A percentile compares a stretch with the other conserved stretches of the same genome.
phyloP scores from a whole-genome alignment of 192 early-diverging fungal species.

The Haplosporangium gracile region DNA sequence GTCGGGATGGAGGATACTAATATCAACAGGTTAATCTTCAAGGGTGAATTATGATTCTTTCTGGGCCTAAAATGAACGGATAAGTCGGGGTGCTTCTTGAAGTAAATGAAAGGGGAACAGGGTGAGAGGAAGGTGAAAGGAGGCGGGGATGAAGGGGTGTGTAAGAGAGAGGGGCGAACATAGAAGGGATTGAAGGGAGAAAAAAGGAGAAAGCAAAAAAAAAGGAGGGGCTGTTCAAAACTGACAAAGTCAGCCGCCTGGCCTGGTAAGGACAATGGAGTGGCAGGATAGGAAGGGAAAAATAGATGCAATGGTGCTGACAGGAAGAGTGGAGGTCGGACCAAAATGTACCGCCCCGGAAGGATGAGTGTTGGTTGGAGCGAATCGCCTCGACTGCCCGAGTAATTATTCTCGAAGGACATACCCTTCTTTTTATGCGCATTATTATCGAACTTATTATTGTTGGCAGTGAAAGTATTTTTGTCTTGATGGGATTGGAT shows the following conservation, averaged over 20 bases:
- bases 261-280: neutral
- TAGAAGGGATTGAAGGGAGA: neutral
- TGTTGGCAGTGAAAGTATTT: neutral
- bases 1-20: neutral
- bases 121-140: neutral
- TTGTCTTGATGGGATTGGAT: neutral
- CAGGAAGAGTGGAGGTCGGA: neutral
- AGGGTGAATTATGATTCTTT: conserved; percentile 3
- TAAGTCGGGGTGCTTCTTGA: neutral
- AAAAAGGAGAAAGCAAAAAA: neutral
- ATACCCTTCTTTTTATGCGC: neutral
- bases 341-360: neutral
- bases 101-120: neutral
- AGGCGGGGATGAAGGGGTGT: neutral
- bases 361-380: neutral
- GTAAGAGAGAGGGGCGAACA: neutral
- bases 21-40: neutral
- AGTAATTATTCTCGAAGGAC: neutral
- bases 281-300: neutral
- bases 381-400: neutral
- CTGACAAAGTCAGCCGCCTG: neutral
- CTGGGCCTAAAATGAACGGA: conserved; percentile 1
- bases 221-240: neutral
- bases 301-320: neutral
- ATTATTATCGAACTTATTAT: neutral